Base-by-base conservation (phyloP, 495 filamentous ascomycete species). In the Neurospora pannonica region DNA sequence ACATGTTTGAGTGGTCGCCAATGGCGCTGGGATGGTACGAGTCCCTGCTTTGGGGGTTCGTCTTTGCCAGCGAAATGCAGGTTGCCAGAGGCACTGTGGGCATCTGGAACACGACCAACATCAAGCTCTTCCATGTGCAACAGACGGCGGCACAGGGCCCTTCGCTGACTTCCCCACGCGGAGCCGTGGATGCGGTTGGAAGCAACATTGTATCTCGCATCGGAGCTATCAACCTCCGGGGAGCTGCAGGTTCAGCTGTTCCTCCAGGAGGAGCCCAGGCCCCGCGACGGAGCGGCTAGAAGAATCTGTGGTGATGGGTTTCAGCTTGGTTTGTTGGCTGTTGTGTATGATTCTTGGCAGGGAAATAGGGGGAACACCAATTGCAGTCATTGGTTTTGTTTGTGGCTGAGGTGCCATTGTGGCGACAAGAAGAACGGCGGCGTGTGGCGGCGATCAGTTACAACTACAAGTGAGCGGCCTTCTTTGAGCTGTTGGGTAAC, bases 11-110 rank as follows among this genome's bases (percentile, higher is more conserved):
- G 83, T 99, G 96, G 96, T 95, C 95, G 2, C 90, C 94, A 0
- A 85, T 97, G 13, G 92, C 93, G 0, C 87, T 99, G 43, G 96
- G 97, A 70, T 99, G 96, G 96, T 99, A 99, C 78, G 94, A 98
- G 80, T 94, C 92, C 0, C 82, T 98, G 24, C 88, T 99, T 8
- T 99, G 96, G 96, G 90, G 93, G n/a, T 94, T 97, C 82, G 90
- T 97, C 76, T 99, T 98, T 83, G 88, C 91, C 38, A 90, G 89
- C 75, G 96, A 99, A 82, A 93, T 97, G 89, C 89, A 94, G 67
- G 91, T 97, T 4, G 87, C 91, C 1, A 93, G 90, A 81, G 96
- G 96, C 38, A 95, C 92, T 2, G 91, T 94, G n/a, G 95, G 96
- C 19, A 90, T 98, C 3, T 99, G 96, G 96, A 98, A 97, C 76